Evolutionary conservation across 2,329 filamentous ascomycete genomes (phyloP).

Genomic region (Pestalotiopsis sp.): DNA sequence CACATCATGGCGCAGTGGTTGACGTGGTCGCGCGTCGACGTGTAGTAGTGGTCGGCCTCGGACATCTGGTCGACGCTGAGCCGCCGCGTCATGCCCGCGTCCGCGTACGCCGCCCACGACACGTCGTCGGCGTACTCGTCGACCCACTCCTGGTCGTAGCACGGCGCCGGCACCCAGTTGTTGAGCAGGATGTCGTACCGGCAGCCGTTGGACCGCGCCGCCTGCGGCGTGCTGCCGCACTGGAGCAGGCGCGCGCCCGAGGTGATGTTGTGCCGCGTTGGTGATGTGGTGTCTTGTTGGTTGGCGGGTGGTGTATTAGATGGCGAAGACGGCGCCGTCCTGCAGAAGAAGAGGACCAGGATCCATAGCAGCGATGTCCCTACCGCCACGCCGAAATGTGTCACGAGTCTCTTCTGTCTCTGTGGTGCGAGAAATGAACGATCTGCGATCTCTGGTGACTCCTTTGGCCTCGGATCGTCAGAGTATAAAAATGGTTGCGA

Average conservation of each 20-base stretch:
- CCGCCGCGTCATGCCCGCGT: slow-evolving; percentile 24
- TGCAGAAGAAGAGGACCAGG: slow-evolving; percentile 18
- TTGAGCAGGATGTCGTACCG: slow-evolving; percentile 29
- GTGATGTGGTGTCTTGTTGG: neutral
- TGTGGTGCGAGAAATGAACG: neutral
- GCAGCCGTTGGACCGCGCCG: slow-evolving; percentile 23
- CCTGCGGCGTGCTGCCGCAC: slow-evolving; percentile 23
- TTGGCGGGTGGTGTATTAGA: neutral
- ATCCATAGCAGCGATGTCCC: slow-evolving; percentile 26
- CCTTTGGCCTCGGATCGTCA: neutral
- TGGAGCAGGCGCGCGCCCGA: slow-evolving; percentile 17
- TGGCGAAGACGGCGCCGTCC: neutral
- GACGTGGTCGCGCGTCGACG: slow-evolving; percentile 26
- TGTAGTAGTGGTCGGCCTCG: slow-evolving; percentile 25
- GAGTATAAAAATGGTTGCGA: slow-evolving; percentile 6
- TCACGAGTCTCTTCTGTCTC: neutral
- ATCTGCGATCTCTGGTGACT: neutral
- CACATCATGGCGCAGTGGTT: slow-evolving; percentile 31
- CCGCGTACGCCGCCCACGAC: slow-evolving; percentile 26
- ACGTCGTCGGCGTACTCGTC: slow-evolving; percentile 29
- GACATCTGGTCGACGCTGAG: slow-evolving; percentile 25
- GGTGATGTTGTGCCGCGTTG: slow-evolving; percentile 22
- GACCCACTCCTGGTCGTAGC: slow-evolving; percentile 25
- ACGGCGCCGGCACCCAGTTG: slow-evolving; percentile 27
- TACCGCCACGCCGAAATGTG: slow-evolving; percentile 21